Evolutionary conservation across 306 rosid species (phyloP).

Genomic region (Boehmeria nivea): DNA sequence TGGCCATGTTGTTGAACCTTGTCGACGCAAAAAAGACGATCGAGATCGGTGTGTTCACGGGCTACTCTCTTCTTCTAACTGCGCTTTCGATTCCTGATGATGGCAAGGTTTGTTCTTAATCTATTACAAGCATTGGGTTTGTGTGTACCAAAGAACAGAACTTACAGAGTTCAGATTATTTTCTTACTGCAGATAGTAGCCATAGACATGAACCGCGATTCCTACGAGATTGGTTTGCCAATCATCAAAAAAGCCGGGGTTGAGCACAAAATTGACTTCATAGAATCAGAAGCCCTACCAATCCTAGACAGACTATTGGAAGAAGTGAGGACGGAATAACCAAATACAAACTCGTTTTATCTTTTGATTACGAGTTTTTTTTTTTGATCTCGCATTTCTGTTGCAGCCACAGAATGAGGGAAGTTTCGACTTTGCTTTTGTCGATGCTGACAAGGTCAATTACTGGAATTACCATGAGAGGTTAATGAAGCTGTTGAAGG

Average conservation of each 20-base stretch:
- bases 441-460: slow-evolving; percentile 52
- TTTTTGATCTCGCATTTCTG: neutral
- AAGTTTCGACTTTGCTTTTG: slow-evolving; percentile 46
- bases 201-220: slow-evolving; percentile 37
- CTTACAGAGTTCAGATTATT: neutral
- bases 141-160: neutral
- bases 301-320: slow-evolving; percentile 42
- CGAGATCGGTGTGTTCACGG: slow-evolving; percentile 55
- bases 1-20: slow-evolving; percentile 41
- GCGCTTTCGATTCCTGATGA: slow-evolving; percentile 49
- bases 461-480: slow-evolving; percentile 53
- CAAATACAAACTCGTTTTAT: neutral
- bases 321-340: slow-evolving; percentile 24
- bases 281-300: slow-evolving; percentile 49
- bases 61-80: slow-evolving; percentile 68
- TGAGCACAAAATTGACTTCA: slow-evolving; percentile 54
- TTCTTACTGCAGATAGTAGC: slow-evolving; percentile 40
- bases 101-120: slow-evolving; percentile 33
- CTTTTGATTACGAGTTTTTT: neutral
- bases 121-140: neutral
- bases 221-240: slow-evolving; percentile 55
- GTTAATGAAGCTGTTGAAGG: slow-evolving; percentile 39
- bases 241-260: slow-evolving; percentile 54
- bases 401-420: slow-evolving; percentile 43
- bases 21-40: slow-evolving; percentile 49